phyloP scores from a whole-genome alignment of 495 filamentous ascomycete genomes.

The Aspergillus kassunensis region DNA sequence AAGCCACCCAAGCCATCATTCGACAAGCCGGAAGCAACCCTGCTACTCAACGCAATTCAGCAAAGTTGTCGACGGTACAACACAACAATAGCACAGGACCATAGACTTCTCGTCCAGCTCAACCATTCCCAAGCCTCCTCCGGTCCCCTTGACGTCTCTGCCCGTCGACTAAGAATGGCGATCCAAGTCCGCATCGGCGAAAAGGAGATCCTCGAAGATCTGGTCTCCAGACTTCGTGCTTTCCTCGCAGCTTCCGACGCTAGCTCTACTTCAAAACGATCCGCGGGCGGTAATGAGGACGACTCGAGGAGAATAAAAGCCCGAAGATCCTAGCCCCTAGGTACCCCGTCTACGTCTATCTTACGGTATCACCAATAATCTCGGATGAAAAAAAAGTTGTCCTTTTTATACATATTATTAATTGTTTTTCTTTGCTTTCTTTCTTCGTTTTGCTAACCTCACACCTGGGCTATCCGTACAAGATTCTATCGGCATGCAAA shows the following conservation, averaged over 20 bases:
- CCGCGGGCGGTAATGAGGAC: conserved; percentile 23
- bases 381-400: conserved; percentile 21
- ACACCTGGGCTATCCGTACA: conserved; percentile 43
- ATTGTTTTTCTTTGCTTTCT: conserved; percentile 22
- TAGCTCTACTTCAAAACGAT: conserved; percentile 12
- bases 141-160: conserved; percentile 21
- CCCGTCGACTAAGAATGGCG: conserved; percentile 59
- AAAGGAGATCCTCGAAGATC: conserved; percentile 63
- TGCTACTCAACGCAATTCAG: conserved; percentile 32
- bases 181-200: conserved; percentile 75
- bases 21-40: conserved; percentile 21
- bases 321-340: conserved; percentile 31
- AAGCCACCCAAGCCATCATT: conserved; percentile 45
- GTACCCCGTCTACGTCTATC: background rate
- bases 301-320: conserved; percentile 37
- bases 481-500: conserved; percentile 22
- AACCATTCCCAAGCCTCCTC: conserved; percentile 16
- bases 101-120: conserved; percentile 42
- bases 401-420: conserved; percentile 24
- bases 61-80: conserved; percentile 48
- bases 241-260: conserved; percentile 9
- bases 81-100: conserved; percentile 62
- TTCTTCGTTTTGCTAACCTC: conserved; percentile 38
- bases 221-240: conserved; percentile 31
- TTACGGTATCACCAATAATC: background rate